Percentiles rank a stretch among this genome's conserved stretches.
phyloP scores from a whole-genome alignment of 345 rosid species.

The Linum tenue region DNA sequence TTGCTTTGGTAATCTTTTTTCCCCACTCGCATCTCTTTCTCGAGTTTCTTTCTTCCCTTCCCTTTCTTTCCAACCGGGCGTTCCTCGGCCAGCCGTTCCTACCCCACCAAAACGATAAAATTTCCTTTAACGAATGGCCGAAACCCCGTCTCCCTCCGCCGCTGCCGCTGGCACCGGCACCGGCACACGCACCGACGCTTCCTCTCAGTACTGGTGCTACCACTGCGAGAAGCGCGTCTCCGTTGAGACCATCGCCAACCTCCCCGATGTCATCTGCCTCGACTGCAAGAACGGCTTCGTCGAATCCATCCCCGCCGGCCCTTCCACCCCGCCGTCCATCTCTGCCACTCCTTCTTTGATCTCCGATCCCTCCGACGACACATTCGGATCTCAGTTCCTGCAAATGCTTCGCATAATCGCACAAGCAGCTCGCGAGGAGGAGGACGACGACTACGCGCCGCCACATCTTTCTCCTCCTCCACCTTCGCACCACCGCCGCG shows the following conservation, averaged over 20 bases:
- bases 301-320: slow-evolving; percentile 40
- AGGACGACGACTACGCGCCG: slow-evolving; percentile 36
- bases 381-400: slow-evolving; percentile 52
- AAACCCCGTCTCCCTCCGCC: slow-evolving; percentile 15
- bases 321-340: slow-evolving; percentile 7
- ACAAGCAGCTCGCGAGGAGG: slow-evolving; percentile 37
- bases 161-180: slow-evolving; percentile 15
- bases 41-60: background rate
- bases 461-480: slow-evolving; percentile 22
- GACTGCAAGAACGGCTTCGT: slow-evolving; percentile 78
- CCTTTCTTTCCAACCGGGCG: background rate
- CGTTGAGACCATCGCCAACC: slow-evolving; percentile 38
- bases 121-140: background rate
- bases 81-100: slow-evolving; percentile 1
- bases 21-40: background rate
- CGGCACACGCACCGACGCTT: slow-evolving; percentile 19
- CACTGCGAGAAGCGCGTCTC: slow-evolving; percentile 62
- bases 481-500: slow-evolving; percentile 15
- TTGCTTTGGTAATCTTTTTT: background rate
- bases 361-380: slow-evolving; percentile 39
- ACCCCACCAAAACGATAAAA: background rate
- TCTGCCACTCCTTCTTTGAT: slow-evolving; percentile 29
- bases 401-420: slow-evolving; percentile 53
- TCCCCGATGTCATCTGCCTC: slow-evolving; percentile 37
- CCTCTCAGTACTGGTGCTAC: slow-evolving; percentile 55